Conservation (phyloP, 2,329 filamentous ascomycete genomes). For the Volutella citrinella region DNA sequence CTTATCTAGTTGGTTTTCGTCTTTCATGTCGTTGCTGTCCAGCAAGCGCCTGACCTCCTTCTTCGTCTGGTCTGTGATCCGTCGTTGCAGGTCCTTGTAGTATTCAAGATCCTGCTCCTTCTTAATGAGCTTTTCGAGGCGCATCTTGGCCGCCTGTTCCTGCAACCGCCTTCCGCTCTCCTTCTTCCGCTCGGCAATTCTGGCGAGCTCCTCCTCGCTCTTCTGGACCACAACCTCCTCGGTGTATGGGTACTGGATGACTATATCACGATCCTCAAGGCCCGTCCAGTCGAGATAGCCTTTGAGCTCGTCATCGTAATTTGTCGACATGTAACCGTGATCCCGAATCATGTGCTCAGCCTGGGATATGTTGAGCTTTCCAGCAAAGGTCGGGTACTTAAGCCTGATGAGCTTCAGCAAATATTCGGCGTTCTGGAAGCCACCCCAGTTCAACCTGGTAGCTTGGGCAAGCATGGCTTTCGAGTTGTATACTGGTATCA, state of each 20-base stretch:
- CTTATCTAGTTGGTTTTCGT: conserved; percentile 82
- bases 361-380: conserved; percentile 82
- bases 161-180: conserved; percentile 89
- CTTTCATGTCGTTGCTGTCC: conserved; percentile 87
- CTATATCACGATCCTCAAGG: conserved; percentile 81
- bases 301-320: conserved; percentile 77
- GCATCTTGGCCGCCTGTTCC: conserved; percentile 96
- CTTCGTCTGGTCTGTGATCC: conserved; percentile 74
- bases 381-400: conserved; percentile 88
- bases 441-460: conserved; percentile 91
- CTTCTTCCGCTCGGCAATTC: conserved; percentile 89
- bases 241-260: conserved; percentile 90
- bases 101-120: conserved; percentile 96
- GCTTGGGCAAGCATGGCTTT: conserved; percentile 83
- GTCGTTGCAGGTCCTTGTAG: conserved; percentile 77
- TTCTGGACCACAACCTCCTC: conserved; percentile 90
- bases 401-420: conserved; percentile 83
- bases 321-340: conserved; percentile 83
- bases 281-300: conserved; percentile 87
- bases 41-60: conserved; percentile 85
- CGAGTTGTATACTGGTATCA: conserved; percentile 87
- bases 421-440: conserved; percentile 86
- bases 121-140: conserved; percentile 87
- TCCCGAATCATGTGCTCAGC: conserved; percentile 83
- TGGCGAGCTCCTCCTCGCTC: conserved; percentile 87